These are phyloP conservation scores for Paecilomyces fulvus DNA, from an alignment of 2,329 filamentous ascomycete species.

Conservation along the genomic window DNA sequence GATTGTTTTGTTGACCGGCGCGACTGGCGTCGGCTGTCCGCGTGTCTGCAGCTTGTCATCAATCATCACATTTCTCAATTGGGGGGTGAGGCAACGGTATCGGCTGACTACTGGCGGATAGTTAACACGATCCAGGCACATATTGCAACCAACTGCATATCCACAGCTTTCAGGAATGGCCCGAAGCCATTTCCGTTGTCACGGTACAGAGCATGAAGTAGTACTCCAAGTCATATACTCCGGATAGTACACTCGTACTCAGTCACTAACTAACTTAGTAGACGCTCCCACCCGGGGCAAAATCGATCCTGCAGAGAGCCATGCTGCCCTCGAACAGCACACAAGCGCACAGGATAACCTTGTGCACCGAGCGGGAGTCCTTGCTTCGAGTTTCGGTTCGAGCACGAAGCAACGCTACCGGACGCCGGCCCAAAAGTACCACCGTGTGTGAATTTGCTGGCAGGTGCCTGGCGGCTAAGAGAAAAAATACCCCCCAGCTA, in stretches of 20 bases:
- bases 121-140: background rate
- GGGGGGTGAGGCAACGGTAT: background rate
- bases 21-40: background rate
- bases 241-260: background rate
- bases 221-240: background rate
- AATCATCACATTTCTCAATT: background rate
- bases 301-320: constrained; percentile 23
- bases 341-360: constrained; percentile 5
- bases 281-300: constrained; percentile 16
- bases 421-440: background rate
- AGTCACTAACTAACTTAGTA: constrained; percentile 8
- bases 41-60: background rate
- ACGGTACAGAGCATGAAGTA: constrained; percentile 1
- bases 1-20: background rate
- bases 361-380: background rate
- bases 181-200: background rate
- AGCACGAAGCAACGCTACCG: background rate
- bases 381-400: background rate
- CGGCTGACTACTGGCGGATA: background rate
- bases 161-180: background rate
- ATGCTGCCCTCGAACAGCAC: constrained; percentile 23
- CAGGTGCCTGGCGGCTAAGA: background rate
- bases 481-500: background rate
- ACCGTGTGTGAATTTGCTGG: background rate
- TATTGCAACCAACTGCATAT: background rate